Evolutionary conservation across 306 rosid species (phyloP).

Genomic region (Malus domestica): ASM211411v1 NC_041797.1:261501-262000

Average conservation of each 20-base stretch:
- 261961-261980: too few relatives aligned
- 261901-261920: too few relatives aligned
- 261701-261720: conserved; percentile 19
- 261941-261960: not conserved
- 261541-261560: conserved; percentile 98
- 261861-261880: not conserved
- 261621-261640: conserved; percentile 71
- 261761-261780: not conserved
- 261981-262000: too few relatives aligned
- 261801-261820: not conserved
- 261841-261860: not conserved
- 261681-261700: conserved; percentile 22
- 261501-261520: conserved; percentile 95
- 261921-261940: not conserved
- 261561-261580: conserved; percentile 90
- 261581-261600: conserved; percentile 81
- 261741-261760: not conserved
- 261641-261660: conserved; percentile 38
- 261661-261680: conserved; percentile 16
- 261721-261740: conserved; percentile 2
- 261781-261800: not conserved
- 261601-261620: conserved; percentile 88
- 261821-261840: not conserved
- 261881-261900: too few relatives aligned
- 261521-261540: conserved; percentile 87